phyloP scores from a whole-genome alignment of 169 alveolate genomes.

The Miamiensis avidus region DNA sequence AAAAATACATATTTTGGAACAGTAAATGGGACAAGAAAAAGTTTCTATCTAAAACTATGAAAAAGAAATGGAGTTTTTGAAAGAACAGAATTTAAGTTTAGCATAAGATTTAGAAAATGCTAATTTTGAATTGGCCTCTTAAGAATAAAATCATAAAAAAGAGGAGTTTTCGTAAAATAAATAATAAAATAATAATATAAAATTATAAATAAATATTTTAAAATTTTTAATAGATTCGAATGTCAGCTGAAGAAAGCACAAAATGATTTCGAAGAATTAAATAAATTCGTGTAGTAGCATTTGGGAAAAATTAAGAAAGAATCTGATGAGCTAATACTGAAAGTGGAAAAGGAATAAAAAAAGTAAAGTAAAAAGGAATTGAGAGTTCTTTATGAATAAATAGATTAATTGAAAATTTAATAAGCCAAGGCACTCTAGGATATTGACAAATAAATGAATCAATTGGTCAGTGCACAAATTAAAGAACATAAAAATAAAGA shows the following conservation, averaged over 20 bases:
- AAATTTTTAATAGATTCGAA: neutral
- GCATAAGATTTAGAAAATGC: neutral
- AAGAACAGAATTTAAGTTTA: too few species aligned
- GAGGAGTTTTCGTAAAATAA: neutral
- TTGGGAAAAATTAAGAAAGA: neutral
- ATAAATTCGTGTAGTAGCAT: neutral
- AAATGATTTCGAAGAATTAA: neutral
- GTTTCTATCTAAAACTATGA: neutral
- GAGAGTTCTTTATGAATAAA: neutral
- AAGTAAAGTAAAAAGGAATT: neutral
- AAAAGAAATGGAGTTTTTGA: neutral
- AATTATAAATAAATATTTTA: too few species aligned
- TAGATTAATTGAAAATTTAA: neutral
- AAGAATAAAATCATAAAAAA: neutral
- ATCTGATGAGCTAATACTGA: neutral
- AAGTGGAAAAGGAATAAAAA: neutral
- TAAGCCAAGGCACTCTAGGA: neutral
- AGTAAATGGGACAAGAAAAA: neutral
- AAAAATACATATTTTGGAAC: neutral
- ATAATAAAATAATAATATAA: too few species aligned
- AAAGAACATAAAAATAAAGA: too few species aligned
- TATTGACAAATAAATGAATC: neutral
- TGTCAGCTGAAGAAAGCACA: neutral
- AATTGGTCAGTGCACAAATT: neutral
- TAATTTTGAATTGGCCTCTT: neutral